Conservation (phyloP, 73 alveolate genomes). For the Vitrella brassicaformis region DNA sequence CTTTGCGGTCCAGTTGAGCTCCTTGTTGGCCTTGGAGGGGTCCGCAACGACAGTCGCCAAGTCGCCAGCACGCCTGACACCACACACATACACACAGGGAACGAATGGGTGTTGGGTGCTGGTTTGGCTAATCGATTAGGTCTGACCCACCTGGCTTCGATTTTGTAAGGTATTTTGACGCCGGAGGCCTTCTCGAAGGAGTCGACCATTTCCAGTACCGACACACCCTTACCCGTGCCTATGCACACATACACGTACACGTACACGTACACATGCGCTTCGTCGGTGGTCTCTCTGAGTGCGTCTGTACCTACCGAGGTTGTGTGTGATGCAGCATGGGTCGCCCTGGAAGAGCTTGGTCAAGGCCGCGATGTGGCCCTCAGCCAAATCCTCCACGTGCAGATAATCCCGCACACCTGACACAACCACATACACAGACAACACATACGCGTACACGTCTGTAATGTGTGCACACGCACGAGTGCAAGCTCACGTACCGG, state of each 20-base stretch:
- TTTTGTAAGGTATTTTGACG: constrained; percentile 48
- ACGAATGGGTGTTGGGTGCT: too few relatives aligned
- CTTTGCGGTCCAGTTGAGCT: constrained; percentile 76
- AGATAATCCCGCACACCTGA: constrained; percentile 84
- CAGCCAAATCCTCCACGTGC: constrained; percentile 88
- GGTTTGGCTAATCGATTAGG: too few relatives aligned
- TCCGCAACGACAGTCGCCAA: constrained; percentile 59
- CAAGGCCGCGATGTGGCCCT: constrained; percentile 86
- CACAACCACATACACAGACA: too few relatives aligned
- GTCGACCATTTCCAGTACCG: constrained; percentile 71
- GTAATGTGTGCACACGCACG: too few relatives aligned
- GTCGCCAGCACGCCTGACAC: constrained; percentile 94
- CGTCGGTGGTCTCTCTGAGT: too few relatives aligned
- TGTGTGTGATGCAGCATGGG: too few relatives aligned
- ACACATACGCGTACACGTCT: too few relatives aligned
- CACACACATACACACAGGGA: too few relatives aligned
- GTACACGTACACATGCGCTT: not conserved
- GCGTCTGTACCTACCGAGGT: too few relatives aligned
- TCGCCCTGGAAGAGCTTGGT: constrained; percentile 26
- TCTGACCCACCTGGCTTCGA: constrained; percentile 46
- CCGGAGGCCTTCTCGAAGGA: constrained; percentile 76
- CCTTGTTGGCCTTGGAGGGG: constrained; percentile 67
- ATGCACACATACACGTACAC: not conserved
- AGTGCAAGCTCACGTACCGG: too few relatives aligned
- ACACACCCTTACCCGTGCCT: constrained; percentile 90